phyloP scores from a whole-genome alignment of 257 asterid species.

The Euphrasia confusa region DNA sequence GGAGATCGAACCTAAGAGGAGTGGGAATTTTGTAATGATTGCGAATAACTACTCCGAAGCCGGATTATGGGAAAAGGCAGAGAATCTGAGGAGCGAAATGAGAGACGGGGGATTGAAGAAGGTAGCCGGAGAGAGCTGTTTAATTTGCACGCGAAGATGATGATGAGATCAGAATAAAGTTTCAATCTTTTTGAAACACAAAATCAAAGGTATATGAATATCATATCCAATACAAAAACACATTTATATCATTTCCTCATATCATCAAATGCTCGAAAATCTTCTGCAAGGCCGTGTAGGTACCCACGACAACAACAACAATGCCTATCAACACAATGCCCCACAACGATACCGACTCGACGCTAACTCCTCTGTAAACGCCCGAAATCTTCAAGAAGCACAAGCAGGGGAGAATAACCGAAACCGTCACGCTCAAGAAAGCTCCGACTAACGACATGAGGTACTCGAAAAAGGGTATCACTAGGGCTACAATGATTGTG shows the following conservation, averaged over 20 bases:
- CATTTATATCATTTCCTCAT: background rate
- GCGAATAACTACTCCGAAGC: conserved; percentile 63
- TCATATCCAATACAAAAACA: background rate
- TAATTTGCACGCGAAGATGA: conserved; percentile 46
- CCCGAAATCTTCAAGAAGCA: conserved; percentile 78
- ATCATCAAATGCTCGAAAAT: conserved; percentile 33
- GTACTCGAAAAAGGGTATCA: conserved; percentile 62
- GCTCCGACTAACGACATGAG: conserved; percentile 79
- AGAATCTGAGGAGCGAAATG: conserved; percentile 43
- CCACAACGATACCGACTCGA: conserved; percentile 32
- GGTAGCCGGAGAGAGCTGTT: conserved; percentile 62
- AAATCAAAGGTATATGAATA: background rate
- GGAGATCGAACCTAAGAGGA: conserved; percentile 62
- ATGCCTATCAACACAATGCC: conserved; percentile 46
- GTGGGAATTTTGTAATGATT: conserved; percentile 66
- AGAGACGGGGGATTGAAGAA: conserved; percentile 49
- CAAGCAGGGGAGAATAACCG: conserved; percentile 66
- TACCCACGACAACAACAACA: conserved; percentile 48
- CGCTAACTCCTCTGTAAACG: conserved; percentile 30
- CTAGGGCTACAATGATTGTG: conserved; percentile 57
- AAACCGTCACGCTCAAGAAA: conserved; percentile 54
- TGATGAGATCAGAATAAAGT: conserved; percentile 26
- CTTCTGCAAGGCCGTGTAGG: conserved; percentile 45
- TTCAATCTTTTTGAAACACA: background rate
- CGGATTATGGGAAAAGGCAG: conserved; percentile 72